phyloP scores from a whole-genome alignment of 2,329 filamentous ascomycete genomes.

The Myriosclerotinia scirpicola region DNA sequence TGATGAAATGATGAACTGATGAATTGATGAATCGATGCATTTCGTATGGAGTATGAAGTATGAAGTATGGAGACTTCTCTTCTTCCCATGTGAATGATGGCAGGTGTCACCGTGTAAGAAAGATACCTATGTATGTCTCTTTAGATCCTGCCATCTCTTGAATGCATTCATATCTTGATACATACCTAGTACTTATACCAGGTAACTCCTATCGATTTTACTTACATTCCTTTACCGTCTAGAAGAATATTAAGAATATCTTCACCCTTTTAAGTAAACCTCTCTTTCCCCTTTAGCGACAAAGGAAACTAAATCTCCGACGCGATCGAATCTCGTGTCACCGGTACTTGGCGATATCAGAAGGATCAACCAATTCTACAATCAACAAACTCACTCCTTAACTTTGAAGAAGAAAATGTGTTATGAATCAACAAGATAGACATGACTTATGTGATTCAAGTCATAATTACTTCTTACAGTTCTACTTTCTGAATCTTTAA shows the following conservation, averaged over 20 bases:
- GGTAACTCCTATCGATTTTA: too few species aligned
- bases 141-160: not conserved
- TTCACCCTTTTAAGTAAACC: too few species aligned
- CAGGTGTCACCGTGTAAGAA: too few species aligned
- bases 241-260: not conserved
- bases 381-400: not conserved
- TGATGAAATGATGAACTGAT: not conserved
- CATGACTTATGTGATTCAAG: conserved; percentile 10
- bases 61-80: too few species aligned
- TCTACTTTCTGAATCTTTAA: not conserved
- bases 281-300: not conserved
- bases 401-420: not conserved
- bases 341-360: not conserved
- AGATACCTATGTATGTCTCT: not conserved
- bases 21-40: too few species aligned
- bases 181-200: too few species aligned
- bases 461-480: not conserved
- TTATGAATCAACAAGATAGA: not conserved
- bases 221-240: too few species aligned
- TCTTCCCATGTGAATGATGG: too few species aligned
- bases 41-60: too few species aligned
- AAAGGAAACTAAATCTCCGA: conserved; percentile 13
- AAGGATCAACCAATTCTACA: not conserved
- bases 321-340: conserved; percentile 4
- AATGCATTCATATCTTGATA: not conserved